Evolutionary conservation across 116 monocot genomes (phyloP).

Genomic region (Thalassia testudinum): DNA sequence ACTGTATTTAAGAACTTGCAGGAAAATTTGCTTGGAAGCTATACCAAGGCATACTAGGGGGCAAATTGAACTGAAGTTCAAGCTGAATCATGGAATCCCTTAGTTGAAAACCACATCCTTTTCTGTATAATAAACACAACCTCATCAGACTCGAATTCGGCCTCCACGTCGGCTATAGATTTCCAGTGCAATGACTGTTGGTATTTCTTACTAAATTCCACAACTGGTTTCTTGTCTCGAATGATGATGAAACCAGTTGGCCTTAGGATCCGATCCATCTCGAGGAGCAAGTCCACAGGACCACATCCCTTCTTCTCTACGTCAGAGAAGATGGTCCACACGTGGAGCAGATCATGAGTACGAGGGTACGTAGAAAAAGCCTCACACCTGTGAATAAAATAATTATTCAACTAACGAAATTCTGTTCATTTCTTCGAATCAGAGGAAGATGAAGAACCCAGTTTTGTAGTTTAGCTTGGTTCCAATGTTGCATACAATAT

Average conservation of each 20-base stretch:
- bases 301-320: slow-evolving; percentile 65
- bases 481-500: no score
- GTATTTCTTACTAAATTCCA: slow-evolving; percentile 45
- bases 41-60: no score
- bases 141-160: slow-evolving; percentile 28
- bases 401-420: no score
- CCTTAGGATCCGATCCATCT: no score
- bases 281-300: slow-evolving; percentile 58
- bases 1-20: no score
- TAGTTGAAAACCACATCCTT: slow-evolving; percentile 21
- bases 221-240: slow-evolving; percentile 28
- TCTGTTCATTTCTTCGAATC: no score
- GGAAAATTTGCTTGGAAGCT: no score
- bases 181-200: slow-evolving; percentile 47
- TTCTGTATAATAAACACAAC: slow-evolving; percentile 45
- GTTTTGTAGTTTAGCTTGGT: no score
- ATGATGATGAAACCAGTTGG: slow-evolving; percentile 59
- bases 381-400: slow-evolving; percentile 54
- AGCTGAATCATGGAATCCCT: slow-evolving; percentile 18
- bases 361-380: no score
- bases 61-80: no score
- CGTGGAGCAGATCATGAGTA: slow-evolving; percentile 70
- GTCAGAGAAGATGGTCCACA: slow-evolving; percentile 56
- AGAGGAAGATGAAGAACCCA: no score
- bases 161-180: slow-evolving; percentile 19